phyloP scores from a whole-genome alignment of 306 rosid species.

The Abrus precatorius region DNA sequence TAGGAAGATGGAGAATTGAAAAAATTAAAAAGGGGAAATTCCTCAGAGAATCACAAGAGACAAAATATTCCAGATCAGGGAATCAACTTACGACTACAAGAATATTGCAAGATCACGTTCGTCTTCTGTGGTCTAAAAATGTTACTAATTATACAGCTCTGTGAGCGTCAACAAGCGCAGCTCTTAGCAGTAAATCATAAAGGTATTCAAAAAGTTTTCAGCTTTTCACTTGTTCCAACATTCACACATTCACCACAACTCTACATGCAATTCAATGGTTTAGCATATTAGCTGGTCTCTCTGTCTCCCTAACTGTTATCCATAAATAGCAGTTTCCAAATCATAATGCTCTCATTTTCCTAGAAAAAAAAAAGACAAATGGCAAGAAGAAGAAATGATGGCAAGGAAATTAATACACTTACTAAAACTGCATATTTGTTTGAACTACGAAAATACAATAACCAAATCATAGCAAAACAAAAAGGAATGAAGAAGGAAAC shows the following conservation, averaged over 20 bases:
- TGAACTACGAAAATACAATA: not conserved
- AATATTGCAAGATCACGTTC: not conserved
- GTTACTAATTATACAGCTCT: not conserved
- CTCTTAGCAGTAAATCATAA: not conserved
- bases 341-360: not conserved
- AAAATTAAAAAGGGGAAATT: constrained; percentile 9
- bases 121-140: constrained; percentile 12
- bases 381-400: constrained; percentile 10
- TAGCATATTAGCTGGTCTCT: not conserved
- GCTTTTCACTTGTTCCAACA: not conserved
- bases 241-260: constrained; percentile 29
- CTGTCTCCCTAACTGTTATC: constrained; percentile 7
- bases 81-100: not conserved
- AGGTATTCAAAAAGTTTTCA: not conserved
- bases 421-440: constrained; percentile 1
- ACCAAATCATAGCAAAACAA: constrained; percentile 12
- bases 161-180: constrained; percentile 21
- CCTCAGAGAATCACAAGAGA: not conserved
- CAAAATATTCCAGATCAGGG: not conserved
- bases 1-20: not conserved
- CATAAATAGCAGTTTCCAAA: constrained; percentile 2
- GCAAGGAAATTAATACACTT: not conserved
- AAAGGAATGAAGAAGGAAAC: not conserved
- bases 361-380: not conserved
- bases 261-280: constrained; percentile 30